Evolutionary conservation across 208 protist species (phyloP), one percentile per base, ranked within the genome.

Genomic region (Lotmaria passim): DNA sequence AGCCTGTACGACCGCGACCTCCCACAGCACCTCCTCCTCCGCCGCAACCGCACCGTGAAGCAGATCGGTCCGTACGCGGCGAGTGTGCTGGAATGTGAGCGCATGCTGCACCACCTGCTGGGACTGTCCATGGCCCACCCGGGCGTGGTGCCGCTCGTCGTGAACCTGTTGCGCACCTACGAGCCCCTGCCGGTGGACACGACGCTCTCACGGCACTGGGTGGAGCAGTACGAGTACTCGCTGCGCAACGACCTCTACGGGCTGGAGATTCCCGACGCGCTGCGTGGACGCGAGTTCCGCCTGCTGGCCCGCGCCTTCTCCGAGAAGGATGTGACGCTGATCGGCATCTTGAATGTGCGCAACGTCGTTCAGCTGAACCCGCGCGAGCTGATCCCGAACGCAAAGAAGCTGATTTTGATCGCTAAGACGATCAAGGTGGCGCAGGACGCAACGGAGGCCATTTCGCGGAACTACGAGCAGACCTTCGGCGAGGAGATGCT

Each of bases 151-250:
- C 89, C 89, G 23, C 78, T 94, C 41, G 76, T 94, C 44, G 71
- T 94, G 33, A 94, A 94, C 69, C 71, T 94, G 4, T 75, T 94
- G 24, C 83, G 89, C 55, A 92, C 89, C 44, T 94, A 94, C 62
- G 89, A 94, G 64, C 73, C 86, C 19, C 56, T 85, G 24, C 73
- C 84, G 39, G 57, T 79, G 38, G 82, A 94, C 69, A 73, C 61
- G 14, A 76, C 76, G 38, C 62, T 84, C 8, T 75, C 73, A 15
- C 79, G 72, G 23, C 56, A 90, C 47, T 94, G 89, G 86, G 69
- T 94, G 34, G 86, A 91, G 39, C 78, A 91, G 69, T 94, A 94
- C 69, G 89, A 94, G 68, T 92, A 82, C 77, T 90, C 86, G 19
- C 71, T 94, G 34, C 89, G 81, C 36, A 89, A 94, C 63, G 84